A percentile compares a stretch with the other conserved stretches of the same genome.
Conservation (phyloP, 208 protist genomes). For the Trypanosoma caninum region DNA sequence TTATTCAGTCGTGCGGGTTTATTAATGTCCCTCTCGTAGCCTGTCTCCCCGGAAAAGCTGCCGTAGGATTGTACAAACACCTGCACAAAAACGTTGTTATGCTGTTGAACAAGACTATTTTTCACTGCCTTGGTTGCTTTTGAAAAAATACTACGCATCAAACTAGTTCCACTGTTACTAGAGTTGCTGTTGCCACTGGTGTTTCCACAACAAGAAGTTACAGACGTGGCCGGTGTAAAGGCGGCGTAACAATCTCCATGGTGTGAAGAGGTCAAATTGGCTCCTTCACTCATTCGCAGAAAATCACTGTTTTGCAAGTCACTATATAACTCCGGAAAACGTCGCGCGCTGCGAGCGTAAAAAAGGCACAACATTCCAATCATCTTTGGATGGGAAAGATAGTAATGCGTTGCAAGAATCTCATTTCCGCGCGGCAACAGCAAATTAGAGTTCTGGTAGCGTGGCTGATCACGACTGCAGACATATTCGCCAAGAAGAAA, state of each 20-base stretch:
- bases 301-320: conserved; percentile 24
- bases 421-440: conserved; percentile 1
- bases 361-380: conserved; percentile 37
- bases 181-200: conserved; percentile 20
- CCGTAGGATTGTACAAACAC: conserved; percentile 30
- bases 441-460: not conserved
- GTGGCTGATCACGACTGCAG: not conserved
- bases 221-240: not conserved
- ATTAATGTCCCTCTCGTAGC: conserved; percentile 13
- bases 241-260: not conserved
- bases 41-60: conserved; percentile 22
- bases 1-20: conserved; percentile 11
- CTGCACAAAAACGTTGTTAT: conserved; percentile 16
- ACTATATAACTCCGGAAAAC: conserved; percentile 48
- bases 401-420: conserved; percentile 26
- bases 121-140: conserved; percentile 72
- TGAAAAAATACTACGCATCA: conserved; percentile 41
- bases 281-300: conserved; percentile 8
- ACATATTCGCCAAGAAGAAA: conserved; percentile 35
- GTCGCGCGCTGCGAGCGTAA: conserved; percentile 27
- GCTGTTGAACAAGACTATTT: conserved; percentile 26
- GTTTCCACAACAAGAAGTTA: not conserved
- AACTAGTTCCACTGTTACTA: conserved; percentile 1
- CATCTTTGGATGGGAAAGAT: conserved; percentile 33
- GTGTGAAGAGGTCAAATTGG: not conserved